Conservation (phyloP, 1,139 yeast genomes). For the Keqinozyma sinolaborantium region DNA sequence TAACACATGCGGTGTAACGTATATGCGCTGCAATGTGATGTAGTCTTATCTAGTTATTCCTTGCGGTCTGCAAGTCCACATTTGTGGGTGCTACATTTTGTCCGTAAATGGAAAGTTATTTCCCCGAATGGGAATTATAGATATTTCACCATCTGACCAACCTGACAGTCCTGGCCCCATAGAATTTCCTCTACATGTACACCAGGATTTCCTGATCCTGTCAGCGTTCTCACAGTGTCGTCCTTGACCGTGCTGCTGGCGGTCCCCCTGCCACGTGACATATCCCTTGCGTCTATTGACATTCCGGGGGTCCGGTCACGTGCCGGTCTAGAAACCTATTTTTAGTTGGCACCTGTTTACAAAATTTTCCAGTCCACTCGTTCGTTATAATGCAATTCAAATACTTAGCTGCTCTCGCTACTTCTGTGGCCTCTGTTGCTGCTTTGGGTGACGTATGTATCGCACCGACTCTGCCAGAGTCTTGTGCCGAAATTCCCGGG, state of each 20-base stretch:
- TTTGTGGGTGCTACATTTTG: slow-evolving; percentile 8
- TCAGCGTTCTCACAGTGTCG: too few species aligned
- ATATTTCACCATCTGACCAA: too few species aligned
- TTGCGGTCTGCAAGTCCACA: neutral
- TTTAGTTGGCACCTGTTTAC: neutral
- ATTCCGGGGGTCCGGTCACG: too few species aligned
- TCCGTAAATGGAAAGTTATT: slow-evolving; percentile 11
- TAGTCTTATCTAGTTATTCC: neutral
- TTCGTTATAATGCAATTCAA: slow-evolving; percentile 34
- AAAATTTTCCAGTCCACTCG: slow-evolving; percentile 8
- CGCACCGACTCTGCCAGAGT: neutral
- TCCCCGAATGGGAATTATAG: slow-evolving; percentile 1
- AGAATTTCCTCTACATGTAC: too few species aligned
- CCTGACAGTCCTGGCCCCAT: too few species aligned
- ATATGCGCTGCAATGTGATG: slow-evolving; percentile 1
- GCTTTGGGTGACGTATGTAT: slow-evolving; percentile 46
- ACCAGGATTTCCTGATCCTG: too few species aligned
- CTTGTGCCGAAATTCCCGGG: neutral
- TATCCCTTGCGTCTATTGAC: too few species aligned
- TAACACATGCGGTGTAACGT: slow-evolving; percentile 1
- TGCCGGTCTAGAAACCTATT: neutral
- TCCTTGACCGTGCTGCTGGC: too few species aligned
- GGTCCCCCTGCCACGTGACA: neutral
- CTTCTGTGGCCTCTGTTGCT: slow-evolving; percentile 31
- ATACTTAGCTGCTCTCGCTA: slow-evolving; percentile 34